phyloP scores from a whole-genome alignment of 2,329 filamentous ascomycete species.

The Penicillium sp. region DNA sequence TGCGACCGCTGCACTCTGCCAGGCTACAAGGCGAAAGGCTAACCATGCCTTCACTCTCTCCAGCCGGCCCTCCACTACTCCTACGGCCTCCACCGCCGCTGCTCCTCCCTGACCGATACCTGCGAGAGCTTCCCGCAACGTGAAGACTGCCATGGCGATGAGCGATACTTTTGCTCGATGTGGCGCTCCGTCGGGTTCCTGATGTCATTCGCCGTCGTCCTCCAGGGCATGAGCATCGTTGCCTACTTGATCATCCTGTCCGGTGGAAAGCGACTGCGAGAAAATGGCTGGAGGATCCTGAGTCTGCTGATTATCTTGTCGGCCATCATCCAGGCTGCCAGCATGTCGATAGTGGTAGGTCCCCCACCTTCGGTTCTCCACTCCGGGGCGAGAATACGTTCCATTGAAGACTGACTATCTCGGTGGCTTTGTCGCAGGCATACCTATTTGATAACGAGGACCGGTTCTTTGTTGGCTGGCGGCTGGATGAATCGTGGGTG shows the following conservation, averaged over 20 bases:
- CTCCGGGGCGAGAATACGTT: neutral
- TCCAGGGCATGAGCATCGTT: conserved; percentile 77
- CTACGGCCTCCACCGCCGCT: conserved; percentile 77
- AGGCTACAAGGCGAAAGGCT: conserved; percentile 1
- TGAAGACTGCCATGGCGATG: conserved; percentile 64
- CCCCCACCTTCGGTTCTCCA: neutral
- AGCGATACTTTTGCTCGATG: conserved; percentile 80
- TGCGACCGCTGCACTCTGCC: no score
- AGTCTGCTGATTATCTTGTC: conserved; percentile 63
- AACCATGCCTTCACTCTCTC: neutral
- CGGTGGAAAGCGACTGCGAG: conserved; percentile 75
- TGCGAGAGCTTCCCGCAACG: conserved; percentile 61
- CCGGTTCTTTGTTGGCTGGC: conserved; percentile 79
- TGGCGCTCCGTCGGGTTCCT: conserved; percentile 88
- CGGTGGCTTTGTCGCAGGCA: conserved; percentile 54
- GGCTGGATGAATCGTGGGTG: conserved; percentile 73
- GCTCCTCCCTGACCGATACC: conserved; percentile 63
- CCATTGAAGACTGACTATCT: conserved; percentile 4
- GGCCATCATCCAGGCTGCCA: conserved; percentile 67
- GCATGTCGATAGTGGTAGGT: conserved; percentile 80
- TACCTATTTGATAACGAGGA: conserved; percentile 80
- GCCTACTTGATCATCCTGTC: conserved; percentile 72
- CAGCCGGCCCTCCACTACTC: conserved; percentile 58
- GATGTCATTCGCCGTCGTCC: conserved; percentile 77
- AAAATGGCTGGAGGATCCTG: conserved; percentile 78